These are phyloP conservation scores for Globisporangium megalacanthum DNA, from an alignment of 352 stramenopile species.

Conservation along the genomic window DNA sequence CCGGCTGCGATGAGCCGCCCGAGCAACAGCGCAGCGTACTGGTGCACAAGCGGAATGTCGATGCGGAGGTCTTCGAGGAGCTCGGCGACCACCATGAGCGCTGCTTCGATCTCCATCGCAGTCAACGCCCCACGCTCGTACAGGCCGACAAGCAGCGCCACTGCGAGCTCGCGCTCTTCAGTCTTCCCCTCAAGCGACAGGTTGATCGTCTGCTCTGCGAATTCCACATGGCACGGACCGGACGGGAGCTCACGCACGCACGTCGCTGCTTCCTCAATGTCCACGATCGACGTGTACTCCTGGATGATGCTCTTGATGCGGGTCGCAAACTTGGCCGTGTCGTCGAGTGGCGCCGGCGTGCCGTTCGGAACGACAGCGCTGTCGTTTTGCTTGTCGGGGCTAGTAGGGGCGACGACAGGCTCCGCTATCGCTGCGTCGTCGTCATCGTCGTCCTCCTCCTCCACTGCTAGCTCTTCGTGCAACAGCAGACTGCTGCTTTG, in stretches of 20 bases:
- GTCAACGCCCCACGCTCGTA: slow-evolving; percentile 65
- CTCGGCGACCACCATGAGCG: slow-evolving; percentile 64
- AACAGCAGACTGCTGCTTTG: slow-evolving; percentile 78
- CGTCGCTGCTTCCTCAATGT: slow-evolving; percentile 65
- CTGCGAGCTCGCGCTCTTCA: slow-evolving; percentile 53
- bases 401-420: slow-evolving; percentile 2
- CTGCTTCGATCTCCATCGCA: slow-evolving; percentile 66
- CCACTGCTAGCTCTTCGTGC: slow-evolving; percentile 15
- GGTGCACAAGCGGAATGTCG: slow-evolving; percentile 76
- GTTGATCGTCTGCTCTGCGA: slow-evolving; percentile 70
- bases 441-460: slow-evolving; percentile 10
- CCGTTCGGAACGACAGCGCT: neutral
- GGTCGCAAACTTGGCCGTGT: slow-evolving; percentile 38
- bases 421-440: neutral
- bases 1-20: slow-evolving; percentile 67
- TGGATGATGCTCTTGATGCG: slow-evolving; percentile 87
- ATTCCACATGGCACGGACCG: slow-evolving; percentile 44
- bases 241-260: slow-evolving; percentile 69
- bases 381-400: neutral
- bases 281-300: slow-evolving; percentile 75
- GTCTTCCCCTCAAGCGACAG: slow-evolving; percentile 71
- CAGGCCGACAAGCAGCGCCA: slow-evolving; percentile 69
- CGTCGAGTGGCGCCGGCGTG: slow-evolving; percentile 15
- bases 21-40: slow-evolving; percentile 73
- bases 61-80: slow-evolving; percentile 86